Evolutionary conservation across 2,329 filamentous ascomycete genomes (phyloP).

Genomic region (Pyrenochaeta sp.): DNA sequence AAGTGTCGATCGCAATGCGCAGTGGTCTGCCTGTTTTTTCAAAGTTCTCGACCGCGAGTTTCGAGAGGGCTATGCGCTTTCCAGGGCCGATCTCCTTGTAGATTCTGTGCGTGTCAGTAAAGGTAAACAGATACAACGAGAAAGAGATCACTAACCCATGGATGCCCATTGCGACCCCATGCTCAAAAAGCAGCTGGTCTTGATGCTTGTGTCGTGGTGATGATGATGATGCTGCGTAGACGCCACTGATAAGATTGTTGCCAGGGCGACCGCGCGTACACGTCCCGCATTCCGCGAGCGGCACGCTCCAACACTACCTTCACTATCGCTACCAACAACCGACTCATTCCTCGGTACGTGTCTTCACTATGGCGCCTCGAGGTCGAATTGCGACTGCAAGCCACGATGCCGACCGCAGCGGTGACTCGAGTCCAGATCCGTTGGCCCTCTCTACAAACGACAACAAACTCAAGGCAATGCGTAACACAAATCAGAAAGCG

Average conservation of each 20-base stretch:
- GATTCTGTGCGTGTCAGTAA: conserved; percentile 64
- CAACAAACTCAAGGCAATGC: conserved; percentile 28
- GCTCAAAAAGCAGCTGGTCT: background rate
- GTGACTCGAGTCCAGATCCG: conserved; percentile 50
- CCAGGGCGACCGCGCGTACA: conserved; percentile 32
- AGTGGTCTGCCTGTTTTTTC: conserved; percentile 75
- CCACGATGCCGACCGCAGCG: conserved; percentile 31
- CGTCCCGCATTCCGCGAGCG: conserved; percentile 22
- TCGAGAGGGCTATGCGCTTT: conserved; percentile 80
- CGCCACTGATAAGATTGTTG: conserved; percentile 43
- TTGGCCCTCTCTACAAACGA: conserved; percentile 41
- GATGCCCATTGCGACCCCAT: conserved; percentile 50
- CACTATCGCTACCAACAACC: conserved; percentile 20
- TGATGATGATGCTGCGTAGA: conserved; percentile 21
- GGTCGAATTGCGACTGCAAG: conserved; percentile 22
- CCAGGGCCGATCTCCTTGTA: conserved; percentile 89
- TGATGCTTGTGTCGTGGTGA: conserved; percentile 19
- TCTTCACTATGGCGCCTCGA: conserved; percentile 35
- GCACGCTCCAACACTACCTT: conserved; percentile 21
- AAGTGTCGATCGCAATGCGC: conserved; percentile 89
- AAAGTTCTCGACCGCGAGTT: conserved; percentile 80
- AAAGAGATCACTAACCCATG: conserved; percentile 42
- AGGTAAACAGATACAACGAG: background rate
- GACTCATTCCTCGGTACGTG: conserved; percentile 11
- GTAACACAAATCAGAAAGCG: conserved; percentile 29